phyloP scores from a whole-genome alignment of 768 basidiomycete species.

The Dacryopinax primogenitus region DNA sequence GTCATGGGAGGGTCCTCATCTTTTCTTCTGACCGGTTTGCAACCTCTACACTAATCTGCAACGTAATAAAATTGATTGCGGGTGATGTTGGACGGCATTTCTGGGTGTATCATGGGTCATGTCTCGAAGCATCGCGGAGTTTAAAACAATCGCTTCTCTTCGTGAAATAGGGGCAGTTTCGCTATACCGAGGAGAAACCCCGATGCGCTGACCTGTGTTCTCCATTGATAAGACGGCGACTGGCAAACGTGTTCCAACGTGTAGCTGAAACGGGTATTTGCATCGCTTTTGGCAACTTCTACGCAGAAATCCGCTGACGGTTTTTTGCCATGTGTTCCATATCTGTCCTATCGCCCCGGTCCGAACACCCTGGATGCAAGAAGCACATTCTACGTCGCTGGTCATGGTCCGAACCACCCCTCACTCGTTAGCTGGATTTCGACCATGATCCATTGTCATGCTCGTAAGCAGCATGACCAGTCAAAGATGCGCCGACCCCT shows the following conservation, averaged over 20 bases:
- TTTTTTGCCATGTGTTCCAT: neutral
- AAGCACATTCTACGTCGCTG: neutral
- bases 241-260: constrained; percentile 5
- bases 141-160: neutral
- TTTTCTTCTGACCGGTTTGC: neutral
- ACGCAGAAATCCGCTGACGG: neutral
- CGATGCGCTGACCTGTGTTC: neutral
- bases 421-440: neutral
- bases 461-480: neutral
- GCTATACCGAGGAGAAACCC: neutral
- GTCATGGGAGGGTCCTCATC: neutral
- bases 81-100: neutral
- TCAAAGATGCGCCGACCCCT: neutral
- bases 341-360: neutral
- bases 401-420: neutral
- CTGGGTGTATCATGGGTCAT: neutral
- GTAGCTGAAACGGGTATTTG: neutral
- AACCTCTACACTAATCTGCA: neutral
- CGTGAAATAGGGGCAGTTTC: neutral
- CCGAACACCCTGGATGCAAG: neutral
- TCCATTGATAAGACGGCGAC: constrained; percentile 5
- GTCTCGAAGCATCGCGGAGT: constrained; percentile 6
- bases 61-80: neutral
- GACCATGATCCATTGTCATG: neutral
- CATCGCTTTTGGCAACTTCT: constrained; percentile 5